Conservation (phyloP, 2,329 filamentous ascomycete species). For the Stemphylium vesicarium region DNA sequence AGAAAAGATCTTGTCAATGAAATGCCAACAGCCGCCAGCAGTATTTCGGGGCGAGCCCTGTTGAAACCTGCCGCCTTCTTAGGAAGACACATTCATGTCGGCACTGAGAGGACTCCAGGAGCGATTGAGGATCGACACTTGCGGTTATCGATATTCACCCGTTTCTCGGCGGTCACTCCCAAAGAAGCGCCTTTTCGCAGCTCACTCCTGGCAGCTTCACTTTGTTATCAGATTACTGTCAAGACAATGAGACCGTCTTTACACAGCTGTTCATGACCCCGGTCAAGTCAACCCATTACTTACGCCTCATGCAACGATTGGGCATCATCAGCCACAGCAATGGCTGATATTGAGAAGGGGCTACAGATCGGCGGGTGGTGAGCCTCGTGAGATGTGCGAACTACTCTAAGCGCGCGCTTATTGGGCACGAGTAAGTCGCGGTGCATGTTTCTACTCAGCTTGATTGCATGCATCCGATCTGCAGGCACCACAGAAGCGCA, state of each 20-base stretch:
- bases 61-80: too few relatives aligned
- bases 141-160: too few relatives aligned
- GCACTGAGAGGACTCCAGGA: too few relatives aligned
- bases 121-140: too few relatives aligned
- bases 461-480: neutral
- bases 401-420: neutral
- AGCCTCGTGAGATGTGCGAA: neutral
- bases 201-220: neutral
- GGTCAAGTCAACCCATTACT: too few relatives aligned
- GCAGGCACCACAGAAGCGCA: neutral
- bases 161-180: too few relatives aligned
- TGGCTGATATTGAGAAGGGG: neutral
- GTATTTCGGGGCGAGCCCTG: too few relatives aligned
- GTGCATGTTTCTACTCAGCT: neutral
- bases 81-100: too few relatives aligned
- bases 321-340: neutral
- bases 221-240: neutral
- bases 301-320: neutral
- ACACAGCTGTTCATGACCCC: too few relatives aligned
- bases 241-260: neutral
- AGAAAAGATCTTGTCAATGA: neutral
- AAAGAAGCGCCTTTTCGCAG: too few relatives aligned
- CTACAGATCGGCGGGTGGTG: neutral
- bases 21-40: neutral
- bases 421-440: neutral